Evolutionary conservation across 1,284 basidiomycete genomes (phyloP).

Genomic region (Cutaneotrichosporon spelunceum): DNA sequence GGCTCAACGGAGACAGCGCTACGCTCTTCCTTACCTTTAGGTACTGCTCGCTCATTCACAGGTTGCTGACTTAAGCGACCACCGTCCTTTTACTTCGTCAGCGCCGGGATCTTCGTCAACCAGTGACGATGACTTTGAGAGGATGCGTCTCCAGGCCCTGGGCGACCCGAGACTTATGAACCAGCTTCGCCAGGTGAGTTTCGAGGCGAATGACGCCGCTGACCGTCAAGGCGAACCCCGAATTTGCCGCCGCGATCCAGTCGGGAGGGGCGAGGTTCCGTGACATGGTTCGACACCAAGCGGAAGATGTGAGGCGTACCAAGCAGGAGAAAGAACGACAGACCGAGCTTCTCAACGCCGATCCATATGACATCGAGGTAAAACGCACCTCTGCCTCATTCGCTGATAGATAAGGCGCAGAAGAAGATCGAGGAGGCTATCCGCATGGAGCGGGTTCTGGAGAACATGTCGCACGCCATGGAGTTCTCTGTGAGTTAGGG

Average conservation of each 20-base stretch:
- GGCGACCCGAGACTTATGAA: slow-evolving; percentile 76
- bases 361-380: slow-evolving; percentile 84
- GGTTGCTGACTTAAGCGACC: neutral
- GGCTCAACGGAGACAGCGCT: slow-evolving; percentile 33
- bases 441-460: slow-evolving; percentile 79
- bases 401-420: slow-evolving; percentile 58
- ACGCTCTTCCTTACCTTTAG: slow-evolving; percentile 44
- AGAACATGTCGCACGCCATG: slow-evolving; percentile 87
- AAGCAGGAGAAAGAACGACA: slow-evolving; percentile 62
- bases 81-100: slow-evolving; percentile 64
- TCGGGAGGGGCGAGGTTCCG: slow-evolving; percentile 69
- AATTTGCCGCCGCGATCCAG: slow-evolving; percentile 69
- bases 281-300: slow-evolving; percentile 65
- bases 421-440: slow-evolving; percentile 91
- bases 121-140: slow-evolving; percentile 76
- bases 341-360: slow-evolving; percentile 66
- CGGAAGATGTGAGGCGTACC: slow-evolving; percentile 58
- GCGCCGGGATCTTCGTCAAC: neutral
- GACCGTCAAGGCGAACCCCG: slow-evolving; percentile 64
- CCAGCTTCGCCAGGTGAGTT: slow-evolving; percentile 64
- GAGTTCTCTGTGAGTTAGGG: slow-evolving; percentile 62
- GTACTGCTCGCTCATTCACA: slow-evolving; percentile 40
- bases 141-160: slow-evolving; percentile 81
- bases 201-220: neutral
- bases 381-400: neutral